Conservation (phyloP, 108 stramenopile genomes). For the Skeletonema marinoi region DNA sequence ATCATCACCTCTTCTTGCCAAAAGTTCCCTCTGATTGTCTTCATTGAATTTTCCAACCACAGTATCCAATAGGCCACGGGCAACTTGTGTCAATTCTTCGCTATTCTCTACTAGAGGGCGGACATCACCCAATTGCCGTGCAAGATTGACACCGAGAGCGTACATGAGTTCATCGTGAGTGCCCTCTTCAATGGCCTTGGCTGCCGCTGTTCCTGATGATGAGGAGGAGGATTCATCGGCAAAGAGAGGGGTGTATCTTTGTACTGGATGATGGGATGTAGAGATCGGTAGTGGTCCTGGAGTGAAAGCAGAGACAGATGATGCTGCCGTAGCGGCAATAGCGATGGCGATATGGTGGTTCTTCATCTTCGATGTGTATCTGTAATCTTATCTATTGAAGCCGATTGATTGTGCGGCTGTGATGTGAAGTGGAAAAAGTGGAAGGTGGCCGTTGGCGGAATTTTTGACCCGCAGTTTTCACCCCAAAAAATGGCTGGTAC, state of each 20-base stretch:
- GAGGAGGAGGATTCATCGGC: conserved; percentile 17
- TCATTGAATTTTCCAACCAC: conserved; percentile 78
- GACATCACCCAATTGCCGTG: conserved; percentile 68
- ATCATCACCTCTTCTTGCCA: conserved; percentile 62
- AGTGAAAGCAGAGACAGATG: background rate
- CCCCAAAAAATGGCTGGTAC: background rate
- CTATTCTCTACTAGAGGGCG: conserved; percentile 75
- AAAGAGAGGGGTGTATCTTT: conserved; percentile 8
- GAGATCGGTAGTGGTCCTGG: background rate
- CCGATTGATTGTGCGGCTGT: no score
- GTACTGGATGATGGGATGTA: background rate
- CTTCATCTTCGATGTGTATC: background rate
- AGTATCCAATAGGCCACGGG: conserved; percentile 80
- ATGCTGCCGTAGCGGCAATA: conserved; percentile 2
- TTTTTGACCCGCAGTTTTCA: no score
- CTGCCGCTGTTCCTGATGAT: conserved; percentile 11
- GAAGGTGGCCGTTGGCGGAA: no score
- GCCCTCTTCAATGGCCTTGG: conserved; percentile 56
- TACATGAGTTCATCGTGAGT: conserved; percentile 87
- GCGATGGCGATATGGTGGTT: background rate
- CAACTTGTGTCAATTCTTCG: conserved; percentile 78
- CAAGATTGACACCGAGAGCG: conserved; percentile 78
- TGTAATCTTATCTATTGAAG: no score
- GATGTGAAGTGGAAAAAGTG: no score
- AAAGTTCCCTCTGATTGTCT: conserved; percentile 56